phyloP scores from a whole-genome alignment of 108 stramenopile species.

The Cyclotella atomus region DNA sequence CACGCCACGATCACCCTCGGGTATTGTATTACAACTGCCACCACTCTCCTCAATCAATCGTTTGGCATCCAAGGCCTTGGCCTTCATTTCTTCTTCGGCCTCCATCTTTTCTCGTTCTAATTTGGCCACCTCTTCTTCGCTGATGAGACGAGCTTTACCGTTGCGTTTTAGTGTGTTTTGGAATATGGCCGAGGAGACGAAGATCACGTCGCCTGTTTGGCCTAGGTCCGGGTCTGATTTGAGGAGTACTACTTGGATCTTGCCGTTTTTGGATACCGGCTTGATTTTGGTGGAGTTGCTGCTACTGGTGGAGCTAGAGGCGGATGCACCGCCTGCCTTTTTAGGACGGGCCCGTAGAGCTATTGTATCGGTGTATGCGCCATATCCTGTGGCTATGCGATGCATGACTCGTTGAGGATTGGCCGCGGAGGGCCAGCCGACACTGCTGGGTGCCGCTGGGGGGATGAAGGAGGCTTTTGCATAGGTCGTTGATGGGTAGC shows the following conservation, averaged over 20 bases:
- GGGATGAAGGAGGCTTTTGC: slow-evolving; percentile 50
- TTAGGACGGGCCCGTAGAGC: slow-evolving; percentile 3
- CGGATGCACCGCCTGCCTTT: not conserved
- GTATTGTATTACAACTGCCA: slow-evolving; percentile 36
- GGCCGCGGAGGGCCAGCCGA: slow-evolving; percentile 27
- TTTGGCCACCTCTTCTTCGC: slow-evolving; percentile 67
- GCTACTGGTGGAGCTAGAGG: not conserved
- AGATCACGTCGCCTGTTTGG: slow-evolving; percentile 69
- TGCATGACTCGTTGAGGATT: slow-evolving; percentile 18
- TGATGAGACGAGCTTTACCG: slow-evolving; percentile 59
- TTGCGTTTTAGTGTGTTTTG: slow-evolving; percentile 74
- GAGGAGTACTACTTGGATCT: slow-evolving; percentile 76
- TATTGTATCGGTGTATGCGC: slow-evolving; percentile 7
- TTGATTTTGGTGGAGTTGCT: not conserved
- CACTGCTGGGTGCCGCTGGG: slow-evolving; percentile 40
- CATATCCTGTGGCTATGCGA: slow-evolving; percentile 38
- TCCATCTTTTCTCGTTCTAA: slow-evolving; percentile 22
- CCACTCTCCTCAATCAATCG: slow-evolving; percentile 12
- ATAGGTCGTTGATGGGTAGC: slow-evolving; percentile 6
- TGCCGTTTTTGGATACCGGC: slow-evolving; percentile 43
- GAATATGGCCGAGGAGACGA: slow-evolving; percentile 78
- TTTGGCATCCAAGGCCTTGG: slow-evolving; percentile 53
- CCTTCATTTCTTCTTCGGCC: slow-evolving; percentile 45
- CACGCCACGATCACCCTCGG: slow-evolving; percentile 20
- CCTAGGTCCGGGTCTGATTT: slow-evolving; percentile 72